Evolutionary conservation across 2,329 filamentous ascomycete species (phyloP), one percentile per base, ranked within the genome.

Genomic region (Ascochyta lentis): DNA sequence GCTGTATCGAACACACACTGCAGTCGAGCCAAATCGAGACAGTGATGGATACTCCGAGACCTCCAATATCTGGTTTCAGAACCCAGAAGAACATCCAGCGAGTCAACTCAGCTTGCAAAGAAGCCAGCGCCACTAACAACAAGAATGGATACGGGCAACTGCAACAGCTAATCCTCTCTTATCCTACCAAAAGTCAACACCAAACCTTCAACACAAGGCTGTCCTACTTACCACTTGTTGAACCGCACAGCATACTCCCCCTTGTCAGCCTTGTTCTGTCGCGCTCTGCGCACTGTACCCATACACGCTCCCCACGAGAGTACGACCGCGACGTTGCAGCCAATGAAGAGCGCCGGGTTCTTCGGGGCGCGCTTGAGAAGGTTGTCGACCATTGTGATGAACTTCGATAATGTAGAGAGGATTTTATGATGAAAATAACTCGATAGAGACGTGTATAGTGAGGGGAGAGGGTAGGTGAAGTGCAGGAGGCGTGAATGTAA

Each of bases 291-390:
- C 2, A 56, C 42, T 5, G 42, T 35, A 8, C 53, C 53, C 53
- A 56, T 56, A 16, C 42, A 46, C 2, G 53, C 47, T 19, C 47
- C 53, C 53, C 53, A 56, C 15, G 53, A 10, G 23, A 56, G 42
- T 33, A 48, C 43, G 12, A 56, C 53, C 9, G 42, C 29, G 26
- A 56, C 42, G 43, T 56, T 56, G 42, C 37, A 43, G 4, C 35
- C 47, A n/a, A 56, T 47, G 38, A 56, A 51, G 3, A 51, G 47
- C 42, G 53, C 53, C 0, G 53, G 33, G 33, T 56, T 51, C 24
- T 50, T 50, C 6, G 53, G 53, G n/a, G 31, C 47, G 47, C 47
- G 53, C 31, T 56, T 50, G 38, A 56, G 47, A 6, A 51, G 42
- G 3, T 22, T 33, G 26, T 56, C 53, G 8, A 56, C 53, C 53